Evolutionary conservation across 106 monocot species (phyloP), one percentile per base, ranked within the genome.

Genomic region (Platanthera zijinensis): DNA sequence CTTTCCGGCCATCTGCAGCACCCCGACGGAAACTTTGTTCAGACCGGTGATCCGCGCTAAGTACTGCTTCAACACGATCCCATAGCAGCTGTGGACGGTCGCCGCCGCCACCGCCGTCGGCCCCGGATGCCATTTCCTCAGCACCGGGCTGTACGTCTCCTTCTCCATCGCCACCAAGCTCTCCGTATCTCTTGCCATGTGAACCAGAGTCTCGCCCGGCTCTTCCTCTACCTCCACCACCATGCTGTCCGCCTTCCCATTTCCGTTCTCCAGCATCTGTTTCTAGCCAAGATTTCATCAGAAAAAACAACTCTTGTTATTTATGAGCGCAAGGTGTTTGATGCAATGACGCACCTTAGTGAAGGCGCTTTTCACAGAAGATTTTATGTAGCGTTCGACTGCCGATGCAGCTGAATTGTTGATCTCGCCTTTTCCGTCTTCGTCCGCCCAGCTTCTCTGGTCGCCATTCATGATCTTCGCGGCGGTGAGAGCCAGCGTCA

Each of bases 361-460:
- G 79, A 89, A 86, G 13, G 86, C 84, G 39, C 52, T 86, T 75
- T 84, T 86, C 71, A 89, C 30, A 0, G 89, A 86, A 59, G 86
- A 84, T 64, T 84, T 86, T 11, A 89, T 84, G 78, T 84, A 89
- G 5, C 71, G 59, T 70, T 89, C 86, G 15, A 86, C 84, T 15
- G 79, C 77, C 50, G 72, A 75, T 12, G 57, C 74, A 5, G 63
- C 15, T 14, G 51, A 63, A 46, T 52, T 71, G 11, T 18, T 21
- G 18, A 13, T 3, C 11, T 45, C 28, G 0, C 52, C 56, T 4
- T 13, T 52, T 45, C 74, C 77, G 8, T 47, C 50, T 19, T 83
- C 74, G 11, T 48, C 48, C 51, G 73, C 53, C 14, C 30, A 17
- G 47, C 63, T 84, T 12, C 81, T 73, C 4, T 76, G 14, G 61